Evolutionary conservation across 345 rosid genomes (phyloP).

Genomic region (Lepidium sativum): DNA sequence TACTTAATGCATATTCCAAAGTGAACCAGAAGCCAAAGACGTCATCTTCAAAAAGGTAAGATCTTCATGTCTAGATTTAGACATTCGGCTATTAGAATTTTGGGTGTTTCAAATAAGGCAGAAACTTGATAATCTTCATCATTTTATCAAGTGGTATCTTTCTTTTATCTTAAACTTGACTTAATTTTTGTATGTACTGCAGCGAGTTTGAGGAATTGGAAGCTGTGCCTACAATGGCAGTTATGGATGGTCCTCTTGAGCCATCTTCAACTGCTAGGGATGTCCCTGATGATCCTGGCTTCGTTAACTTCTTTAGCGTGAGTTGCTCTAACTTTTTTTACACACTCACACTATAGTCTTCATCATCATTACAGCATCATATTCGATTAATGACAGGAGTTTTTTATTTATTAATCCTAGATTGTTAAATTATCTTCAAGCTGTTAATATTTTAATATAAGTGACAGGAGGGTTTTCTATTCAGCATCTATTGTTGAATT

Average conservation of each 20-base stretch:
- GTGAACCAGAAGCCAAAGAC: constrained; percentile 70
- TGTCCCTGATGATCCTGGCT: constrained; percentile 70
- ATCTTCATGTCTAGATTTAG: neutral
- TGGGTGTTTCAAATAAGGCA: neutral
- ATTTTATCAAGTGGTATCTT: no score
- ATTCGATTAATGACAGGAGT: neutral
- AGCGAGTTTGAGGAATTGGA: constrained; percentile 97
- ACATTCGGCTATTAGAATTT: neutral
- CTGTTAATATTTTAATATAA: neutral
- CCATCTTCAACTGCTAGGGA: constrained; percentile 54
- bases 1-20: constrained; percentile 80
- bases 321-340: constrained; percentile 12
- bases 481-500: neutral
- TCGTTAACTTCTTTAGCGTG: constrained; percentile 87
- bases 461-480: no score
- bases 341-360: neutral
- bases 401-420: neutral
- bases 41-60: constrained; percentile 58
- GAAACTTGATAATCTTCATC: neutral
- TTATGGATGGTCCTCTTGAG: constrained; percentile 87
- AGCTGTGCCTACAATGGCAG: constrained; percentile 81
- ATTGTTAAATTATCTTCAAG: neutral
- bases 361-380: neutral
- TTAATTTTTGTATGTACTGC: neutral
- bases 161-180: no score